Base-by-base conservation (phyloP, 2,329 filamentous ascomycete species). In the Claviceps capensis region DNA sequence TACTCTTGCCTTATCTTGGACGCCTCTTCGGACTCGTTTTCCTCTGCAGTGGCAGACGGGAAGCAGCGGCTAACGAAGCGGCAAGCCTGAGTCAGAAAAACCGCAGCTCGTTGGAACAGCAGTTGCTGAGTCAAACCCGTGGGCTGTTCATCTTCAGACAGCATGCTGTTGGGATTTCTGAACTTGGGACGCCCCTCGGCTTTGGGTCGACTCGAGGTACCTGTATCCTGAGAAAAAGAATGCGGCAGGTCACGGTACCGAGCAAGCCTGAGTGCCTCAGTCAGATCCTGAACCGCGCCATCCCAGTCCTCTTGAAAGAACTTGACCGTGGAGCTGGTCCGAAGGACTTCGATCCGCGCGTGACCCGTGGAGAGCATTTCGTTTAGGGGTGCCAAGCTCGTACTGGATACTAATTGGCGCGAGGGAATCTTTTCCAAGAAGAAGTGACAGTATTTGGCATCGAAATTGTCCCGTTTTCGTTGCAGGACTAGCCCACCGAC, bases 371-470 rank as follows among this genome's bases (percentile, higher is more conserved):
- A 69, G 54, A 90, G 82, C 52, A 91, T 79, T 40, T 86, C 77
- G 62, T 82, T 73, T 57, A 94, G 66, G 4, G 81, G 74, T 50
- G 78, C 70, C 52, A 90, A 67, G 55, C 79, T 83, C 8, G 86
- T 90, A 59, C 77, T 82, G 60, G 87, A 79, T 38, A 82, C 84
- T 63, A 93, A 71, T 63, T 85, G 81, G 43, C 84, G 72, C 42
- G 81, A 85, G 1, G 86, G 85, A 26, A 93, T 90, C 76, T 91
- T 93, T 68, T 94, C 86, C 67, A 91, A 86, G 66, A 94, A 94
- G 69, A 91, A 93, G 63, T 93, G 85, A n/a, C 93, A 88, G 63
- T 93, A 93, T 65, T 84, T 85, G 30, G 86, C 88, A 61, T 93
- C 85, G 44, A 74, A 67, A 61, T 89, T 82, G 49, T 74, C 65